Base-by-base conservation (phyloP, 2,329 filamentous ascomycete genomes). In the Claviceps spartinae region DNA sequence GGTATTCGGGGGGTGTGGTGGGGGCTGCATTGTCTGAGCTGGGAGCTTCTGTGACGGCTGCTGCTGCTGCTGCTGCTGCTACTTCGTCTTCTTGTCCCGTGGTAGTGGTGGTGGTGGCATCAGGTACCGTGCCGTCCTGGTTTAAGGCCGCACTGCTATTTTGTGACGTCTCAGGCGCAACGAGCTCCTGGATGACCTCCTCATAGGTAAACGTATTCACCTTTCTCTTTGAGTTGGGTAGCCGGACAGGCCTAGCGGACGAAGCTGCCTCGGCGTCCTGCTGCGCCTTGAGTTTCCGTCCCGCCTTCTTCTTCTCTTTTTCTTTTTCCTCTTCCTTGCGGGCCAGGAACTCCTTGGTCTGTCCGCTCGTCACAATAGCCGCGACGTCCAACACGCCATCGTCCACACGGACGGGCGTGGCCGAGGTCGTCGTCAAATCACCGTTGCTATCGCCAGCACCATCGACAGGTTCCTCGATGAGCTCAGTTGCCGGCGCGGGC, bases 251-350 rank as follows among this genome's bases (percentile, higher is more conserved):
- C 64, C 77, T 85, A 16, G 78, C 75, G 6, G 74, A 67, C 9
- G 75, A 67, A 7, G 67, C 70, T 18, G 70, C 64, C 48, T 78
- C 77, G 8, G 68, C 71, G 34, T 82, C 78, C 61, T 79, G 76
- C 38, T 76, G 76, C 7, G 24, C 50, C 59, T 83, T 81, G 22
- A 59, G 58, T 57, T 70, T 70, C 34, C 68, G 60, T 9, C 71
- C 75, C 43, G 76, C 75, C 61, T 84, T 85, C 58, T 77, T 80
- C 66, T 80, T 83, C 54, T 85, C 82, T 73, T 88, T 90, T 62
- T 85, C 82, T 73, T 87, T 90, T 62, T 90, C 85, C 63, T 82
- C 85, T 62, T 91, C 86, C 65, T 87, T 88, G 68, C 87, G 86
- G 9, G 86, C 87, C 5, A 93, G 71, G 60, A 89, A 91, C 60